Base-by-base conservation (phyloP, 108 stramenopile genomes). In the Skeletonema grethae region DNA sequence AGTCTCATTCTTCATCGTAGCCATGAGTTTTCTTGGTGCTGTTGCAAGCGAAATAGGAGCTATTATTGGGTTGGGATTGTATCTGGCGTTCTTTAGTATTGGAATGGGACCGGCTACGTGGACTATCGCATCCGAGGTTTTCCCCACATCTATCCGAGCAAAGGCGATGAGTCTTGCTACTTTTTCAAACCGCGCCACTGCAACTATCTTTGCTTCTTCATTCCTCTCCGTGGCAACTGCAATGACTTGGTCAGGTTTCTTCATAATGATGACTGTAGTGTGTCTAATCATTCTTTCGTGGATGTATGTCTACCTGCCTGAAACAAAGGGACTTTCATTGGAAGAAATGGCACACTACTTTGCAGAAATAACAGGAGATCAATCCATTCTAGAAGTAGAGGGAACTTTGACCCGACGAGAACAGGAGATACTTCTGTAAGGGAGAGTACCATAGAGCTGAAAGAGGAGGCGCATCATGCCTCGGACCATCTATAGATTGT, bases 291-390 rank as follows among this genome's bases (percentile, higher is more conserved):
- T 89, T 6, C 57, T 76, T 0, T 73, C 77, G 6, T 95, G 91
- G 70, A 57, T 92, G 46, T 93, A 71, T 64, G 48, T 77, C 24
- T 89, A 70, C 62, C 69, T 95, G 5, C 95, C 95, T 20, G 95
- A 95, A 81, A 95, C 95, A 12, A 93, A 89, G 56, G 90, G 89
- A 5, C 82, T 84, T 9, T 70, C 90, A 8, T 69, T 95, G 79
- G 95, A 95, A 63, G 89, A 92, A n/a, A 95, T 95, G 95, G 77
- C 92, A 8, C 48, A 88, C 6, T 92, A 90, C 73, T 93, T 95
- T 84, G 95, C 90, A 16, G 91, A 91, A 61, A 85, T 95, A 34
- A 90, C 90, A 4, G 89, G 86, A 12, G 94, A 95, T 61, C 46
- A 57, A 25, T 68, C 70, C 5, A 72, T 94, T 50, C 72, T 94